These are phyloP conservation scores for Backusella parvicylindrica DNA, from an alignment of 192 early-diverging fungal genomes.

Conservation along the genomic window DNA sequence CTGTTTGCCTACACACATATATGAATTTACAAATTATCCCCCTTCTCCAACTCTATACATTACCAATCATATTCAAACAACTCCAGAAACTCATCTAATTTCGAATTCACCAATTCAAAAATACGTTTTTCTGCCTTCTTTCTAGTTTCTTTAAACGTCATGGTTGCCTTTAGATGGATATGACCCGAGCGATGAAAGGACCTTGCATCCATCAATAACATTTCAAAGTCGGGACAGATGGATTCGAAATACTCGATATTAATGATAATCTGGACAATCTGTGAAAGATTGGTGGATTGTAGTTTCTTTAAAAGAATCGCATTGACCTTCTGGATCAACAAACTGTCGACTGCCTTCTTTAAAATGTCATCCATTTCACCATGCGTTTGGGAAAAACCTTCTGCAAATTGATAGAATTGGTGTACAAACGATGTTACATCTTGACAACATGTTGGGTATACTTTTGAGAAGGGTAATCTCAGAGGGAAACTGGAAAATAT, in stretches of 20 bases:
- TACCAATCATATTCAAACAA: conserved; percentile 85
- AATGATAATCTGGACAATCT: conserved; percentile 80
- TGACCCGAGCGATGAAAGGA: conserved; percentile 53
- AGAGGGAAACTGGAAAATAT: conserved; percentile 57
- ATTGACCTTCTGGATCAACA: conserved; percentile 68
- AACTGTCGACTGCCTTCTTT: conserved; percentile 69
- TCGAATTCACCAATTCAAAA: conserved; percentile 73
- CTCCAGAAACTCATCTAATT: conserved; percentile 79
- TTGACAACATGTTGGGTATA: conserved; percentile 67
- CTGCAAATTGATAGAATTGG: conserved; percentile 82
- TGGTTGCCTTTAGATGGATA: conserved; percentile 61
- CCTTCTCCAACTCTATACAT: background rate
- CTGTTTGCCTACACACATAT: conserved; percentile 48
- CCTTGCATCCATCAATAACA: conserved; percentile 62
- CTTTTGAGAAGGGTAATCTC: conserved; percentile 77
- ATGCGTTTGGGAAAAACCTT: conserved; percentile 77
- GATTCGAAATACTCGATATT: conserved; percentile 75
- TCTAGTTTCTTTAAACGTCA: conserved; percentile 65
- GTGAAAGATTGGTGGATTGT: conserved; percentile 62
- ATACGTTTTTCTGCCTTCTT: conserved; percentile 74
- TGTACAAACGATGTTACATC: conserved; percentile 67
- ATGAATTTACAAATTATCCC: background rate
- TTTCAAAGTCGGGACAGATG: conserved; percentile 71
- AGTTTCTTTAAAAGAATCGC: conserved; percentile 64
- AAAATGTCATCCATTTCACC: conserved; percentile 87